A percentile compares a stretch with the other conserved stretches of the same genome.
Conservation (phyloP, 2,329 filamentous ascomycete species). For the Fusarium sp. region DNA sequence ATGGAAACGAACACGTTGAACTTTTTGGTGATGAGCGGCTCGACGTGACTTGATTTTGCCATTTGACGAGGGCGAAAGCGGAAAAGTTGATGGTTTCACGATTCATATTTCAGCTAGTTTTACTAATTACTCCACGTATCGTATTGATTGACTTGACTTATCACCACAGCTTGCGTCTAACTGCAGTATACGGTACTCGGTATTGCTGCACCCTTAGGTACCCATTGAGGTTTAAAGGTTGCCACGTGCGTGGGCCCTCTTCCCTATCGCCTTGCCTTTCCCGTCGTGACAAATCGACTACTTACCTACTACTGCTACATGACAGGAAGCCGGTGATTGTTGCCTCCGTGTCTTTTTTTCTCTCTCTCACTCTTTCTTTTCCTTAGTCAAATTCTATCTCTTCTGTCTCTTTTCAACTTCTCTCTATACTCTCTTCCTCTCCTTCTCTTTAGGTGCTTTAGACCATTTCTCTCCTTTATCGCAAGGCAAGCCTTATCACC, state of each 20-base stretch:
- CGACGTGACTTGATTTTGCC: neutral
- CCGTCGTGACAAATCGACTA: slow-evolving; percentile 42
- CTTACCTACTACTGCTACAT: slow-evolving; percentile 40
- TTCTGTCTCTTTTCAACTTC: slow-evolving; percentile 15
- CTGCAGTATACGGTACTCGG: neutral
- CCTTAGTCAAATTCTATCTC: slow-evolving; percentile 13
- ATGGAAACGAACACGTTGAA: slow-evolving; percentile 46
- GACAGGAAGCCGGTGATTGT: slow-evolving; percentile 40
- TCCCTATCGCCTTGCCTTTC: slow-evolving; percentile 41
- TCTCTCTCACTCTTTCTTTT: slow-evolving; percentile 28
- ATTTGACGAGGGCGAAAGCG: slow-evolving; percentile 8
- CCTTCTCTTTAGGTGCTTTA: slow-evolving; percentile 13
- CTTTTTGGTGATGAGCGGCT: slow-evolving; percentile 34
- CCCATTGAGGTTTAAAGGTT: slow-evolving; percentile 32
- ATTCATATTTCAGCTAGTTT: slow-evolving; percentile 15
- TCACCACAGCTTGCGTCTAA: neutral
- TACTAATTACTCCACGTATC: neutral
- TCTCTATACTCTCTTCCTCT: slow-evolving; percentile 16
- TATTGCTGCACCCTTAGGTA: neutral
- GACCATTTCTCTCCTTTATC: slow-evolving; percentile 20
- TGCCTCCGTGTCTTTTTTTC: slow-evolving; percentile 30
- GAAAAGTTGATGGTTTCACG: slow-evolving; percentile 15
- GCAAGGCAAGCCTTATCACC: slow-evolving; percentile 20
- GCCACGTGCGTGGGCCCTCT: slow-evolving; percentile 48
- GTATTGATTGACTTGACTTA: neutral